A percentile compares a stretch with the other conserved stretches of the same genome.
Conservation (phyloP, 495 filamentous ascomycete genomes). For the Chlorociboria aeruginascens region DNA sequence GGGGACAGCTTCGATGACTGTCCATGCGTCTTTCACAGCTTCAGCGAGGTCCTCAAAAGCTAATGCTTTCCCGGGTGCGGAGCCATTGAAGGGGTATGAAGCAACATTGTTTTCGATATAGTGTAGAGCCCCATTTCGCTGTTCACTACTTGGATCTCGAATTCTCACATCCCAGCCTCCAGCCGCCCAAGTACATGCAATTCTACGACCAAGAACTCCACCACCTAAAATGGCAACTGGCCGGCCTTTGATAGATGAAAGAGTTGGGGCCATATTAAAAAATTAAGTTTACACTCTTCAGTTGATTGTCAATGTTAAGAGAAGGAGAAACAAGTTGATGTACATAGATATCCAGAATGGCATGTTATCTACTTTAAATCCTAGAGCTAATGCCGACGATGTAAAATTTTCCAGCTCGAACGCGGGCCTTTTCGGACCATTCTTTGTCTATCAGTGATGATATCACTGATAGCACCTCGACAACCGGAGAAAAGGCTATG, state of each 20-base stretch:
- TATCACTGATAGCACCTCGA: too few relatives aligned
- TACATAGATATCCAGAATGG: too few relatives aligned
- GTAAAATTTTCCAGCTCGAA: too few relatives aligned
- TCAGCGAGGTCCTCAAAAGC: constrained; percentile 25
- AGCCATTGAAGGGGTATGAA: constrained; percentile 11
- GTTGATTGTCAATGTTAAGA: too few relatives aligned
- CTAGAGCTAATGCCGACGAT: too few relatives aligned
- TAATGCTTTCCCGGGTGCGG: constrained; percentile 18
- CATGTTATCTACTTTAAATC: too few relatives aligned
- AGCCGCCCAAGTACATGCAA: constrained; percentile 30
- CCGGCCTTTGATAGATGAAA: constrained; percentile 23
- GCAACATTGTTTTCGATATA: constrained; percentile 28
- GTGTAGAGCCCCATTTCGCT: constrained; percentile 22
- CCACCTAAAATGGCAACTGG: constrained; percentile 33
- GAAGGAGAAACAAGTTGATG: too few relatives aligned
- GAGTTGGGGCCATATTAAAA: constrained; percentile 24
- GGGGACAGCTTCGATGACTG: constrained; percentile 43
- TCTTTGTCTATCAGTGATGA: too few relatives aligned
- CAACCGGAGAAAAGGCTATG: too few relatives aligned
- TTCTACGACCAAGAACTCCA: constrained; percentile 34
- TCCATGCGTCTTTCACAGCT: constrained; percentile 32
- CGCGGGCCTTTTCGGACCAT: too few relatives aligned
- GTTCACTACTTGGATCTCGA: constrained; percentile 28
- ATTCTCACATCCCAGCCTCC: constrained; percentile 31
- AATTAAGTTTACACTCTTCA: neutral